Evolutionary conservation across 2,329 filamentous ascomycete genomes (phyloP).

Genomic region (Claviceps paspali): DNA sequence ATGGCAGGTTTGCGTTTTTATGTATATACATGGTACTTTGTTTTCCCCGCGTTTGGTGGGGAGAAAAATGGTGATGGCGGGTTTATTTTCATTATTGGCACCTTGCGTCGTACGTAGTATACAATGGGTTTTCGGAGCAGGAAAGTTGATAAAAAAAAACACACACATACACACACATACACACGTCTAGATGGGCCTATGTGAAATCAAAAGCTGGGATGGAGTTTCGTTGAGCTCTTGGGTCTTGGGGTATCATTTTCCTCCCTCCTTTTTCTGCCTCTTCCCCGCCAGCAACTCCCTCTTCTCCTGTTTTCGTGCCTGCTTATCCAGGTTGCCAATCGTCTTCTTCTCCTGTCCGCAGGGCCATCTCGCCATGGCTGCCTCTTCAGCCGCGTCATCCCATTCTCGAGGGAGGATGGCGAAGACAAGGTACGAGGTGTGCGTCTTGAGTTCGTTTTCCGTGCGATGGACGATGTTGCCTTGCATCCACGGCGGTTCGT

Average conservation of each 20-base stretch:
- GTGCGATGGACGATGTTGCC: conserved; percentile 67
- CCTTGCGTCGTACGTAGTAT: too few relatives aligned
- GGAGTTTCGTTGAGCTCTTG: neutral
- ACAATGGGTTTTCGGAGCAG: too few relatives aligned
- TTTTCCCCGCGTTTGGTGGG: too few relatives aligned
- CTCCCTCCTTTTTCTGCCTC: conserved; percentile 24
- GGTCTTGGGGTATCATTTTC: conserved; percentile 9
- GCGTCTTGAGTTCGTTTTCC: conserved; percentile 82
- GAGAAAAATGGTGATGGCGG: too few relatives aligned
- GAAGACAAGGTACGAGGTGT: conserved; percentile 95
- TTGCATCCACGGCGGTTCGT: conserved; percentile 50
- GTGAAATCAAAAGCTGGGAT: too few relatives aligned
- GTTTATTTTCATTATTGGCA: too few relatives aligned
- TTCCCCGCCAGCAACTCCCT: conserved; percentile 33
- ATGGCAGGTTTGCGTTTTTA: too few relatives aligned
- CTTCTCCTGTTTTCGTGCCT: conserved; percentile 40
- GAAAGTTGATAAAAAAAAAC: too few relatives aligned
- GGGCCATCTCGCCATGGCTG: conserved; percentile 48
- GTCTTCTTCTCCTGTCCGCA: conserved; percentile 37
- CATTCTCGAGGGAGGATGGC: conserved; percentile 77
- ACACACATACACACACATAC: too few relatives aligned
- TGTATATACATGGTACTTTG: too few relatives aligned
- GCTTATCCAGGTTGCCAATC: conserved; percentile 38
- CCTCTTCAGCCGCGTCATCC: conserved; percentile 66
- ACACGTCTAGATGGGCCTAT: too few relatives aligned